These are phyloP conservation scores for Gliomastix tumulicola DNA, from an alignment of 2,329 filamentous ascomycete species.

Conservation along the genomic window DNA sequence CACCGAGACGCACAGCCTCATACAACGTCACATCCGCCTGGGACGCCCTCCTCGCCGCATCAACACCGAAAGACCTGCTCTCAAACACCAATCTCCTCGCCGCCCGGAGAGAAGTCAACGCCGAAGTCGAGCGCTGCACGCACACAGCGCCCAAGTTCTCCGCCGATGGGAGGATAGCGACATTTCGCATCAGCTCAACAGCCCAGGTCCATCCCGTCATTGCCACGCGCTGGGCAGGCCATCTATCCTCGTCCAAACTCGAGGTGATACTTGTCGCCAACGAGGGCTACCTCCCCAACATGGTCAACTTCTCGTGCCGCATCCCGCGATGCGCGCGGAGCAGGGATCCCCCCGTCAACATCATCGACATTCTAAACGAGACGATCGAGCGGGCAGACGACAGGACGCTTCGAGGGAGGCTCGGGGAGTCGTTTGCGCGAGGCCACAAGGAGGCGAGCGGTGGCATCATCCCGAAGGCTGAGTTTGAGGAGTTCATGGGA, in stretches of 20 bases:
- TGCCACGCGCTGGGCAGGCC: slow-evolving; percentile 58
- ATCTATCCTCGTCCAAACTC: slow-evolving; percentile 49
- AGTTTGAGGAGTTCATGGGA: slow-evolving; percentile 59
- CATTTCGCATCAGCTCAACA: slow-evolving; percentile 51
- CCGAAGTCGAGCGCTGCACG: slow-evolving; percentile 25
- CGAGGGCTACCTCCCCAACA: slow-evolving; percentile 53
- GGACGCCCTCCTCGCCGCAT: slow-evolving; percentile 45
- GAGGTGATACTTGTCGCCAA: slow-evolving; percentile 63
- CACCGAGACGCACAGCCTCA: slow-evolving; percentile 53
- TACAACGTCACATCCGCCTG: slow-evolving; percentile 56
- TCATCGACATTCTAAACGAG: slow-evolving; percentile 49
- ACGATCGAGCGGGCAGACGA: slow-evolving; percentile 37
- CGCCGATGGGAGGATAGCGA: slow-evolving; percentile 52
- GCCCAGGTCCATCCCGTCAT: slow-evolving; percentile 62
- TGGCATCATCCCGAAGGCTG: slow-evolving; percentile 50
- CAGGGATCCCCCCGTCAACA: slow-evolving; percentile 51
- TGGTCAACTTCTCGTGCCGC: slow-evolving; percentile 63
- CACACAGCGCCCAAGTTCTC: slow-evolving; percentile 59
- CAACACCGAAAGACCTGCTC: slow-evolving; percentile 43
- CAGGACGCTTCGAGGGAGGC: slow-evolving; percentile 30
- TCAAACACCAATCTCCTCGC: slow-evolving; percentile 38
- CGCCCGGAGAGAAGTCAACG: slow-evolving; percentile 31
- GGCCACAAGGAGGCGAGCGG: slow-evolving; percentile 64
- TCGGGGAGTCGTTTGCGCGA: slow-evolving; percentile 58
- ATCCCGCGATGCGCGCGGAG: slow-evolving; percentile 48